Evolutionary conservation across 306 rosid genomes (phyloP).

Genomic region (Rosa persica): DNA sequence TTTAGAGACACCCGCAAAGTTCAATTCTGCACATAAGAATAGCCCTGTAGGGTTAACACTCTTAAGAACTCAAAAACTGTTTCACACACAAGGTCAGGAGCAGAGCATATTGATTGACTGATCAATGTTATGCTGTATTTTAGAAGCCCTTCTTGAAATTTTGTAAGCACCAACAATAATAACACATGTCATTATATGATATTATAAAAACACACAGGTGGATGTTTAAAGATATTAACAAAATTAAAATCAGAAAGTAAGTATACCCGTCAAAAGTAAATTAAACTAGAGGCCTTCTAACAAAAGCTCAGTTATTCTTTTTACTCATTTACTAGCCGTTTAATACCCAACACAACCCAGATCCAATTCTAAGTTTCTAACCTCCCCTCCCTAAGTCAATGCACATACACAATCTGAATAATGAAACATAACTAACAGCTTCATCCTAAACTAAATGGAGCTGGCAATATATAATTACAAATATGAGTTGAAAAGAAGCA

Average conservation of each 20-base stretch:
- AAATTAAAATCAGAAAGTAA: background rate
- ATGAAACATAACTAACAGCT: background rate
- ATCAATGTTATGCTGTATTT: no score
- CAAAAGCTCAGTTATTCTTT: no score
- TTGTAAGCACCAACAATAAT: background rate
- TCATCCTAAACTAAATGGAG: no score
- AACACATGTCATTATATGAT: background rate
- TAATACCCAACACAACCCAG: background rate
- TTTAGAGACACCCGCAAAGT: background rate
- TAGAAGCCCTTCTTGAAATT: background rate
- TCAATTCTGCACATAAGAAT: background rate
- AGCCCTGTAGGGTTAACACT: background rate
- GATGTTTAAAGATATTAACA: background rate
- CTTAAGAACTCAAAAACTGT: no score
- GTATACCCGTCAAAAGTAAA: no score
- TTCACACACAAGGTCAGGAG: no score
- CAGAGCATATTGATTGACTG: no score
- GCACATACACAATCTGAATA: background rate
- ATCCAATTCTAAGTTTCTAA: background rate
- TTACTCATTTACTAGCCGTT: no score
- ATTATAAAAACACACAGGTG: background rate
- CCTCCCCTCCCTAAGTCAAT: background rate
- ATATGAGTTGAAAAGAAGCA: background rate
- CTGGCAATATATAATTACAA: no score
- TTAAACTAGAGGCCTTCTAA: no score